These are phyloP conservation scores for Saccharomycopsis javanensis DNA, from an alignment of 805 yeast species.

Conservation along the genomic window DNA sequence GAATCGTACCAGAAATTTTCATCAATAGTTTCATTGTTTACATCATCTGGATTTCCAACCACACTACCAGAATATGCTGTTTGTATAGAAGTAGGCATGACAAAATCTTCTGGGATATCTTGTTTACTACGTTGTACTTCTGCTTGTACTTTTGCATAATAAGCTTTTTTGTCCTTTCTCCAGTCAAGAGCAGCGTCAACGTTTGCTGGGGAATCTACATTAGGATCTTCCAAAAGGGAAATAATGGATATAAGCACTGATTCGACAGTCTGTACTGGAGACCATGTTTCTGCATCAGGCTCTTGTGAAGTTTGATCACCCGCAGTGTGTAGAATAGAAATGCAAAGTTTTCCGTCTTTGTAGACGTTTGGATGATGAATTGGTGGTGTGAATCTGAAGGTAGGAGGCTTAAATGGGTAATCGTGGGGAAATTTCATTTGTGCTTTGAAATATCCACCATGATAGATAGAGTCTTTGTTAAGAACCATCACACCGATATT, in stretches of 20 bases:
- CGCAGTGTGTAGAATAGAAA: slow-evolving; percentile 82
- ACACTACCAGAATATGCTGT: slow-evolving; percentile 39
- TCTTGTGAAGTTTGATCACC: slow-evolving; percentile 89
- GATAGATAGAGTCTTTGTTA: slow-evolving; percentile 79
- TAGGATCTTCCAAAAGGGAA: slow-evolving; percentile 88
- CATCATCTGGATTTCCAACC: slow-evolving; percentile 23
- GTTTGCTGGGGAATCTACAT: slow-evolving; percentile 88
- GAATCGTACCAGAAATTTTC: slow-evolving; percentile 84
- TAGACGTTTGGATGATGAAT: slow-evolving; percentile 94
- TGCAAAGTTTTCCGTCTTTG: slow-evolving; percentile 86
- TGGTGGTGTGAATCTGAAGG: slow-evolving; percentile 84
- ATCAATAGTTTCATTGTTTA: slow-evolving; percentile 44
- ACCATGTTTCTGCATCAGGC: slow-evolving; percentile 91
- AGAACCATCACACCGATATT: slow-evolving; percentile 88
- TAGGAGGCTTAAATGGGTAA: slow-evolving; percentile 89
- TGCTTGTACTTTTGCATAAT: slow-evolving; percentile 61
- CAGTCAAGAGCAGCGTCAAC: slow-evolving; percentile 92
- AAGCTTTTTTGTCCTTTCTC: slow-evolving; percentile 70
- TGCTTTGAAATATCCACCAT: slow-evolving; percentile 91
- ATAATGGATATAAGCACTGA: slow-evolving; percentile 82
- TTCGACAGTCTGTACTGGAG: slow-evolving; percentile 88
- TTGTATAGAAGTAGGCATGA: slow-evolving; percentile 58
- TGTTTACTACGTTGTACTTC: slow-evolving; percentile 78
- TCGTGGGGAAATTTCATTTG: slow-evolving; percentile 89
- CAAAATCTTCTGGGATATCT: slow-evolving; percentile 81